Base-by-base conservation (phyloP, 2,329 filamentous ascomycete genomes). In the Trichoderma hamatum region DNA sequence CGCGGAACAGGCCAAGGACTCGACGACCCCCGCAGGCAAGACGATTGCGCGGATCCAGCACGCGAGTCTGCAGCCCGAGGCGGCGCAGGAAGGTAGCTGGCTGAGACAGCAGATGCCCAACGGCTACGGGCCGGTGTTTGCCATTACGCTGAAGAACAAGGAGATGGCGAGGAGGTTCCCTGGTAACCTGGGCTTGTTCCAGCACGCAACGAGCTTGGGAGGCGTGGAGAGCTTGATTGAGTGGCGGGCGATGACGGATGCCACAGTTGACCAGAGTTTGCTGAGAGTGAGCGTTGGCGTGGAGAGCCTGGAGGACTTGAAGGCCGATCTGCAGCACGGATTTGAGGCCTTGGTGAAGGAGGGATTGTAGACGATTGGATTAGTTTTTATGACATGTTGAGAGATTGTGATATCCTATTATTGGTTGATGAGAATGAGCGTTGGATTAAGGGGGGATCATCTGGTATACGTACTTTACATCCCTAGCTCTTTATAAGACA, bases 161-260 rank as follows among this genome's bases (percentile, higher is more conserved):
- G 81, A 83, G 1, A 76, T 86, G 63, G 94, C 96, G 3, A 87
- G 85, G 72, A 79, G 82, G 34, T 80, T 99, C 72, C 96, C 96
- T 3, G 92, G 90, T 75, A 92, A 92, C 79, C 81, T 98, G 77
- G 78, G 84, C 2, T 85, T 97, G 55, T 98, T 98, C 83, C 93
- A 97, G 74, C 96, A 99, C 80, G 96, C 96, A 6, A 99, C 96
- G 2, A 96, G 92, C 78, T 81, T 98, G 32, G 96, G 96, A 2
- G 95, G 96, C 5, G 93, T 98, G 11, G 96, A 98, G 86, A 96
- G 93, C 76, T 81, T 98, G 82, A 94, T 99, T 74, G 96, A 99
- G 85, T 99, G 96, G 96, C 86, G 96, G 70, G 88, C 91, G 59
- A 96, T 99, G 93, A 90, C 89, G 70, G 96, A 99, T 83, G 75